Percentiles rank a stretch among this genome's conserved stretches.
Evolutionary conservation across 129 eudicot genomes (phyloP).

Genomic region (Lactuca saligna): DNA sequence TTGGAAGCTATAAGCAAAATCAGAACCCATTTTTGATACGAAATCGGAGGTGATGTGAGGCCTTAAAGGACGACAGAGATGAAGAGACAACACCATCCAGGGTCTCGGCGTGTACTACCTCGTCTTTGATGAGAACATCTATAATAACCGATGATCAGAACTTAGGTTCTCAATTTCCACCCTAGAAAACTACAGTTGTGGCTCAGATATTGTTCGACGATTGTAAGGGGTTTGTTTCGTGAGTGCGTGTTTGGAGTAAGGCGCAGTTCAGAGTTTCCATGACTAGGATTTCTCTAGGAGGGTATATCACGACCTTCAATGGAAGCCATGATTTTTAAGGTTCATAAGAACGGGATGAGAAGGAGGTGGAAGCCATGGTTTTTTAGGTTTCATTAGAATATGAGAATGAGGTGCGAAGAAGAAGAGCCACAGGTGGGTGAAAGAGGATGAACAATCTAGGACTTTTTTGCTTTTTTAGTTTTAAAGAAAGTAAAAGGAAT

Average conservation of each 20-base stretch:
- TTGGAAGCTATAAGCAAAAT: slow-evolving; percentile 43
- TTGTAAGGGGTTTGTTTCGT: neutral
- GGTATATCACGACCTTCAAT: no score
- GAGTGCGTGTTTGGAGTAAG: slow-evolving; percentile 17
- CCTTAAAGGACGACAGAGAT: slow-evolving; percentile 68
- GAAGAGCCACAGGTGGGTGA: no score
- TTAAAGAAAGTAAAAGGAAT: no score
- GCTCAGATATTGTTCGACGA: no score
- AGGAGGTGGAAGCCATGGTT: neutral
- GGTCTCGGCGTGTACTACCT: slow-evolving; percentile 53
- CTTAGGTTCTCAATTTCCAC: slow-evolving; percentile 33
- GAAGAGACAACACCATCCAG: slow-evolving; percentile 95
- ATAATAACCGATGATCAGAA: slow-evolving; percentile 76
- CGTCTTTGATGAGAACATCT: slow-evolving; percentile 76
- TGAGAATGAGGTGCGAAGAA: no score
- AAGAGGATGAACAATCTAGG: no score
- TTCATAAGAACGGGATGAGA: neutral
- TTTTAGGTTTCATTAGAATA: no score
- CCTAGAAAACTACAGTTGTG: slow-evolving; percentile 11
- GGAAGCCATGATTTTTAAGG: no score
- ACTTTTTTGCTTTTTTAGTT: no score
- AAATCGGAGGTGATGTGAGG: slow-evolving; percentile 43
- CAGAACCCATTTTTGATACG: slow-evolving; percentile 74
- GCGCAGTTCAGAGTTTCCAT: slow-evolving; percentile 1
- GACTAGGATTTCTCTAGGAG: no score